Conservation (phyloP, 2,329 filamentous ascomycete species). For the Alternaria arbusti region DNA sequence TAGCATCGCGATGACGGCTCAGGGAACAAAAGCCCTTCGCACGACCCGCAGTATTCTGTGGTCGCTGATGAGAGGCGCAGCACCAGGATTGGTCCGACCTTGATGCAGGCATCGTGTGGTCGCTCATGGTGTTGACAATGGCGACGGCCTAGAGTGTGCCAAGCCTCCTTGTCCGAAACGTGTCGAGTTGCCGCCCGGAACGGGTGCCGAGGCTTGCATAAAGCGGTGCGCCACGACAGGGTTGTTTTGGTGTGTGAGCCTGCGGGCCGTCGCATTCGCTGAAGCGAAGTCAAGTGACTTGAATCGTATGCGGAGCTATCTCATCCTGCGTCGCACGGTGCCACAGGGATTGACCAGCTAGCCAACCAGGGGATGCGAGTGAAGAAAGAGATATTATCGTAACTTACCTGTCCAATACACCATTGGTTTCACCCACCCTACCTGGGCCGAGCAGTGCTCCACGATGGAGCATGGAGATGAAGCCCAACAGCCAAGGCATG, state of each 20-base stretch:
- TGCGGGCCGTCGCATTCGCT: constrained; percentile 49
- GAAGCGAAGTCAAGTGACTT: constrained; percentile 66
- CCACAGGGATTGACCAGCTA: constrained; percentile 25
- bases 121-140: constrained; percentile 19
- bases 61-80: constrained; percentile 3
- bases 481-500: constrained; percentile 89
- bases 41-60: background rate
- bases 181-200: constrained; percentile 46
- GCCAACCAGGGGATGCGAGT: constrained; percentile 42
- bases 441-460: constrained; percentile 76
- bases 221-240: constrained; percentile 42
- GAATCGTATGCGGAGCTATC: constrained; percentile 60
- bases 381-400: constrained; percentile 37
- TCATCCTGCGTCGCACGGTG: constrained; percentile 40
- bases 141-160: constrained; percentile 24
- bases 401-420: constrained; percentile 89
- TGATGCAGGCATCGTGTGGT: constrained; percentile 21
- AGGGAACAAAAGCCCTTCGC: constrained; percentile 15
- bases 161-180: constrained; percentile 40
- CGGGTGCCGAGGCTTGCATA: constrained; percentile 45
- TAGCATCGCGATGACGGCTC: constrained; percentile 32
- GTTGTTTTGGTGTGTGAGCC: constrained; percentile 41
- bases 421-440: constrained; percentile 74
- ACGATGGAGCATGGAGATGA: constrained; percentile 77
- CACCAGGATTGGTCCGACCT: constrained; percentile 12